Conservation (phyloP, 768 basidiomycete species). For the Kockovaella imperatae region DNA sequence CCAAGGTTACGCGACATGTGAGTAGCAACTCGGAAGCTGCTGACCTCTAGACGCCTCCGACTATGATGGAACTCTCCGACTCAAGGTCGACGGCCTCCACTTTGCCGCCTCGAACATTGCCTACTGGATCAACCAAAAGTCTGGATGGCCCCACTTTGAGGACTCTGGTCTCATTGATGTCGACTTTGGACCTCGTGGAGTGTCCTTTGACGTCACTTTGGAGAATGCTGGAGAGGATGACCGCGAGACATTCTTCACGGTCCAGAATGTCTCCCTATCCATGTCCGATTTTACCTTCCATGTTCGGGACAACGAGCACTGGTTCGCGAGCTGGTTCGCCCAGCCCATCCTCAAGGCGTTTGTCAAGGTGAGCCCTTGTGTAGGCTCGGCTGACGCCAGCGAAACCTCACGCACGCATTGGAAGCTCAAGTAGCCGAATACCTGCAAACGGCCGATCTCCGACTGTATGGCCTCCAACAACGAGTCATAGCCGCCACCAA, state of each 20-base stretch:
- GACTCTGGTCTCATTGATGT: conserved; percentile 46
- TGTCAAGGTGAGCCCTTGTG: conserved; percentile 34
- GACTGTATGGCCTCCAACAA: conserved; percentile 73
- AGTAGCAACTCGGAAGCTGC: conserved; percentile 3
- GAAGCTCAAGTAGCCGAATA: conserved; percentile 43
- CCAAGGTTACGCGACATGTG: conserved; percentile 47
- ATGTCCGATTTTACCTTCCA: conserved; percentile 43
- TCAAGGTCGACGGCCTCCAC: conserved; percentile 45
- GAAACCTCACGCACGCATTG: conserved; percentile 40
- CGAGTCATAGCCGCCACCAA: conserved; percentile 88
- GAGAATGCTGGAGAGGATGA: conserved; percentile 46
- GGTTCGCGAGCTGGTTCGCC: conserved; percentile 45
- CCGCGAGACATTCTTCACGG: conserved; percentile 47
- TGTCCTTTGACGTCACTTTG: conserved; percentile 45
- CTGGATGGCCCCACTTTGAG: conserved; percentile 43
- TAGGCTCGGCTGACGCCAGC: conserved; percentile 9
- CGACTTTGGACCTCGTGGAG: conserved; percentile 45
- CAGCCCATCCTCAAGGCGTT: conserved; percentile 39
- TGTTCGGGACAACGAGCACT: conserved; percentile 42
- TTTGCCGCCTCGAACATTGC: conserved; percentile 46
- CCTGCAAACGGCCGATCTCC: conserved; percentile 38
- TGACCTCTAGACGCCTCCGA: conserved; percentile 40
- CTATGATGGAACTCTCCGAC: conserved; percentile 41
- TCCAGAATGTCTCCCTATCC: conserved; percentile 45
- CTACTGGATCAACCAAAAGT: conserved; percentile 47